Evolutionary conservation across 768 basidiomycete genomes (phyloP).

Genomic region (Leucocoprinus birnbaumii): DNA sequence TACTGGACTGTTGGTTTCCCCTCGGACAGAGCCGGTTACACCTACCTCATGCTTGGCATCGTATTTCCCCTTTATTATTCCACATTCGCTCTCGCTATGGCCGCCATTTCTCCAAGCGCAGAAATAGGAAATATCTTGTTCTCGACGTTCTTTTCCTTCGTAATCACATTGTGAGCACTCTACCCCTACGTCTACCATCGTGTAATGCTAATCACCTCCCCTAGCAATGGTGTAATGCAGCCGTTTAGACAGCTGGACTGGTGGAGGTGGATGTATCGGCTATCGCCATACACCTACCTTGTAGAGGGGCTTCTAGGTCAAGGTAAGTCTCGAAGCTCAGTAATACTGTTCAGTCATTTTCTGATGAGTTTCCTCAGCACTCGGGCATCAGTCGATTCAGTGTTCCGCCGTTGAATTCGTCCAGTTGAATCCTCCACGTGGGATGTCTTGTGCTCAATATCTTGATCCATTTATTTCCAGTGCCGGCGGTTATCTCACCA

Average conservation of each 20-base stretch:
- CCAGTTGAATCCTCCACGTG: conserved; percentile 47
- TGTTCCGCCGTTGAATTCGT: conserved; percentile 56
- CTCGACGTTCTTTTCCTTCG: conserved; percentile 57
- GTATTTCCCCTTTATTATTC: conserved; percentile 61
- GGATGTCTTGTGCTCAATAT: conserved; percentile 51
- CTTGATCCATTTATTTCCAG: conserved; percentile 43
- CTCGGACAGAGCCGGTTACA: conserved; percentile 52
- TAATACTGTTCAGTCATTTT: background rate
- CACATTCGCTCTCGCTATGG: conserved; percentile 56
- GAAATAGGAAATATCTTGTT: conserved; percentile 60
- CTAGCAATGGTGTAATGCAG: conserved; percentile 63
- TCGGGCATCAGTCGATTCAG: conserved; percentile 38
- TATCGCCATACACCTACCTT: conserved; percentile 51
- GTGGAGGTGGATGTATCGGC: conserved; percentile 52
- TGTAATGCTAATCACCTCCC: conserved; percentile 2
- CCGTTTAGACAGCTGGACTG: conserved; percentile 59
- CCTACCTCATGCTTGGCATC: conserved; percentile 50
- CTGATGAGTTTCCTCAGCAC: conserved; percentile 21
- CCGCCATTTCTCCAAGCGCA: conserved; percentile 55
- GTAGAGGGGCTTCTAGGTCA: conserved; percentile 47
- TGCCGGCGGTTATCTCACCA: conserved; percentile 55
- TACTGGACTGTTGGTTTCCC: conserved; percentile 69
- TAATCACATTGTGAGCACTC: conserved; percentile 50
- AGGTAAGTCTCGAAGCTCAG: conserved; percentile 26
- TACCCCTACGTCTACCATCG: background rate